Evolutionary conservation across 805 yeast genomes (phyloP).

Genomic region (Candida jianshihensis): DNA sequence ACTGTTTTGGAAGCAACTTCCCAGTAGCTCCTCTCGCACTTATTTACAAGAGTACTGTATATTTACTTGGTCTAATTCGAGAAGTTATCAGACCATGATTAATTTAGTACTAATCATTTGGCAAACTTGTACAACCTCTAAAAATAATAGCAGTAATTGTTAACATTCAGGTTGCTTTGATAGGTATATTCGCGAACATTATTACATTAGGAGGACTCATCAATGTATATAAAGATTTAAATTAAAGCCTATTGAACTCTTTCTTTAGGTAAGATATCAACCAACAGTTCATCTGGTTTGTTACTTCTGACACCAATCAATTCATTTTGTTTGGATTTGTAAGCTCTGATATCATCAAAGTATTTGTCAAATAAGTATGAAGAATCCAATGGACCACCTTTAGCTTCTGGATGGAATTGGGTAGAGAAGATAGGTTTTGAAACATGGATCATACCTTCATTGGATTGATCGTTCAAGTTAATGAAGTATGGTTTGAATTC

Average conservation of each 20-base stretch:
- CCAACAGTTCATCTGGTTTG: constrained; percentile 42
- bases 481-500: constrained; percentile 86
- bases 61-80: no score
- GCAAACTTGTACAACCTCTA: no score
- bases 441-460: constrained; percentile 94
- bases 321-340: constrained; percentile 37
- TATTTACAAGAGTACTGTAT: no score
- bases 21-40: no score
- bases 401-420: constrained; percentile 99
- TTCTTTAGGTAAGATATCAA: constrained; percentile 58
- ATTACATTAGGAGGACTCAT: no score
- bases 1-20: no score
- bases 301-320: constrained; percentile 33
- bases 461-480: constrained; percentile 90
- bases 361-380: constrained; percentile 87
- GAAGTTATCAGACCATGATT: no score
- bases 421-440: constrained; percentile 89
- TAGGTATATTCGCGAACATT: not conserved
- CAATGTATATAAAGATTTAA: not conserved
- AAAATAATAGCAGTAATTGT: no score
- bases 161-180: not conserved
- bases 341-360: constrained; percentile 59
- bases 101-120: not conserved
- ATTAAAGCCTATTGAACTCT: constrained; percentile 45
- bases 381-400: constrained; percentile 97